Conservation (phyloP, 176 grass and related monocot species). For the Carex pumila region DNA sequence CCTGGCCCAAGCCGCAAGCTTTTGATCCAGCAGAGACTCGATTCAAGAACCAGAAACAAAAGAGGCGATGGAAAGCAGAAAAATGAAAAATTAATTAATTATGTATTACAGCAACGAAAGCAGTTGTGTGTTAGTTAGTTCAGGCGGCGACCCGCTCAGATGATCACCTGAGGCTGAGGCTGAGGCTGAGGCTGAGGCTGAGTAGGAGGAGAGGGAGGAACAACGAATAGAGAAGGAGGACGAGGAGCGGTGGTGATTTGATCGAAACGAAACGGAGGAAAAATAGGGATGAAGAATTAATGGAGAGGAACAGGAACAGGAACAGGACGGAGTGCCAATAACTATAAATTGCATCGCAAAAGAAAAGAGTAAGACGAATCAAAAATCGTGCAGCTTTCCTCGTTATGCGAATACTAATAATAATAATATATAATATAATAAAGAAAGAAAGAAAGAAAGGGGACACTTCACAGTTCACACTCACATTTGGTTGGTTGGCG, state of each 20-base stretch:
- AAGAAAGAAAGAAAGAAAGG: no score
- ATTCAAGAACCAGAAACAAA: background rate
- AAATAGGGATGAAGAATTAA: background rate
- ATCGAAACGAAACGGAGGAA: background rate
- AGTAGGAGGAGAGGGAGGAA: background rate
- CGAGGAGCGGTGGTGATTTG: background rate
- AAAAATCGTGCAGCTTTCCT: background rate
- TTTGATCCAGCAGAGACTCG: background rate
- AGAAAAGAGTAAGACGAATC: background rate
- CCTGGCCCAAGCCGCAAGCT: background rate
- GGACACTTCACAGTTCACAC: no score
- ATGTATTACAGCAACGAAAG: background rate
- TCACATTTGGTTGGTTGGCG: no score
- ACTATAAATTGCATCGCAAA: background rate
- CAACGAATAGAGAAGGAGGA: background rate
- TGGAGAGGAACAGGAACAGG: conserved; percentile 15
- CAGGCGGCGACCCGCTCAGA: background rate
- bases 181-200: no score
- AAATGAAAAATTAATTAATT: background rate
- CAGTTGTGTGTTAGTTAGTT: background rate
- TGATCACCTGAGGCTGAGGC: conserved; percentile 2
- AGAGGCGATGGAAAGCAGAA: background rate
- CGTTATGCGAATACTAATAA: no score
- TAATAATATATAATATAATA: no score
- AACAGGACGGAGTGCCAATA: background rate